Base-by-base conservation (phyloP, 805 yeast genomes). In the Lipomyces mesembrius region DNA sequence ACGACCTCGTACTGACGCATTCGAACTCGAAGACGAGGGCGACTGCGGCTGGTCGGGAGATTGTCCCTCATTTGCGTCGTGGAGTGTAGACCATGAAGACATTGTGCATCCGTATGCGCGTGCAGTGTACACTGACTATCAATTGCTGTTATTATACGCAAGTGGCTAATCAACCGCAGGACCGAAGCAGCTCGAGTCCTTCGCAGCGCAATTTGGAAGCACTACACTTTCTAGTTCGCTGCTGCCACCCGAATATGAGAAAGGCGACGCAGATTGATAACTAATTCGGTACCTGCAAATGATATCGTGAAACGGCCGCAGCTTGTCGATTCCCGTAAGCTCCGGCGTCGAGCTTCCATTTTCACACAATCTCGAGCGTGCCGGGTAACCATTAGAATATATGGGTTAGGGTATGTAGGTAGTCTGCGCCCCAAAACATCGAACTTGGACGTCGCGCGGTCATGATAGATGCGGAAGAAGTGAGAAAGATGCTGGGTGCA, bases 1-100 rank as follows among this genome's bases (percentile, higher is more conserved):
- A 9, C 65, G 60, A 14, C 69, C 61, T 51, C 67, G 57, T 32
- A 49, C 27, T 1, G 68, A 61, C 25, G 58, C 62, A 29, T 22
- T 17, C 29, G 65, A 63, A 14, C 58, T 8, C 46, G 57, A 29
- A n/a, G 66, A 66, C 35, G 59, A 61, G n/a, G 63, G 59, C 25
- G 59, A 55, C 12, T 25, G 59, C 17, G 59, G 59, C 43, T 46
- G 34, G 25, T 56, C 43, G 8, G 37, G 43, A 20, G 25, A 25
- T 5, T 25, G 34, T 20, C n/a, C 43, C 11, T 29, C 27, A 14
- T 17, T 32, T 9, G 25, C 43, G 20, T 34, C 59, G 46, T 56
- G 17, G 14, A 32, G 59, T 27, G 59, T 22, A 25, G 37, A 12
- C 43, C 43, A 20, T 8, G 59, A 56, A 56, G 59, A 56, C 59